Evolutionary conservation across 2,329 filamentous ascomycete genomes (phyloP), one percentile per base, ranked within the genome.

Genomic region (Ophiosphaerella narmari): DNA sequence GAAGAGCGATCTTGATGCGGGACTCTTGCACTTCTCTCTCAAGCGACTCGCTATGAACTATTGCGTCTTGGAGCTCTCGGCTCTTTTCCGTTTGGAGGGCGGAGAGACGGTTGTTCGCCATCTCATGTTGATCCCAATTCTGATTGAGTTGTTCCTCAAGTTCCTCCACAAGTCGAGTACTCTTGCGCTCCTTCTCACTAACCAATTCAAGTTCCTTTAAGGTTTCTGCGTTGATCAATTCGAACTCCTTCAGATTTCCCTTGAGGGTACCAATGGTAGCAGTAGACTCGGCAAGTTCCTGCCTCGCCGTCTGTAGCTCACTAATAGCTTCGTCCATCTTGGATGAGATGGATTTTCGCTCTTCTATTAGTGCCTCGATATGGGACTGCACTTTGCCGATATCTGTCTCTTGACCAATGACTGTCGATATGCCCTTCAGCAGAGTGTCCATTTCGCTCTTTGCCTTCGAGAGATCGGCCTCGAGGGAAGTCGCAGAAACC

Each of bases 131-230:
- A 67, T 99, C 94, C 74, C 91, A 99, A 76, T 94, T 97, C 70
- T 83, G 90, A 68, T 93, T 92, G 46, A 99, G 85, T 74, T 99
- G 94, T 65, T 97, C 93, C 74, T 99, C 94, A 5, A 99, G 86
- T 75, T 99, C 93, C 71, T 97, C 91, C 7, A 99, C 90, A 11
- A 99, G 80, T 18, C 91, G 86, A 36, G 90, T 89, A 73, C 94
- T 95, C 81, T 96, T 97, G 78, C 91, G 87, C 79, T 95, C 96
- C 75, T 84, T 84, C 13, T 79, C 77, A 18, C 75, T 78, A 48
- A 86, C 77, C 56, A 77, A 77, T 55, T 82, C 79, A 21, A 87
- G 77, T 60, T 85, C 82, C 54, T 79, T 79, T 35, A 84, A 72
- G 46, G 81, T 81, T 52, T 82, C 78, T 43, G 84, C 78, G 55